phyloP scores from a whole-genome alignment of 768 basidiomycete genomes.

The Phlebiopsis flavidoalba region DNA sequence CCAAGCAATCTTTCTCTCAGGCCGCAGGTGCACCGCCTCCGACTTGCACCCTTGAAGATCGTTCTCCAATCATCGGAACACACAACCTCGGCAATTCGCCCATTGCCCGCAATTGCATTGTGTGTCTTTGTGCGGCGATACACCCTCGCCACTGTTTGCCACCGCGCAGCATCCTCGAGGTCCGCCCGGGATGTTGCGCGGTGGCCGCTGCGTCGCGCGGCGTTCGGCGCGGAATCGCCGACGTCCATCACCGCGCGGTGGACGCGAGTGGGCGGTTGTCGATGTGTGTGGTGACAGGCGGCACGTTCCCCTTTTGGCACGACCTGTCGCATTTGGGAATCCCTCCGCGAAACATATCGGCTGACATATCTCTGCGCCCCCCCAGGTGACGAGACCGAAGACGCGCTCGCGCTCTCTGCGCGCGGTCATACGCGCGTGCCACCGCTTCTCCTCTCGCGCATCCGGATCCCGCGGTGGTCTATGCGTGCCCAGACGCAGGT shows the following conservation, averaged over 20 bases:
- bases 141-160: too few relatives aligned
- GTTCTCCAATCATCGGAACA: too few relatives aligned
- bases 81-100: too few relatives aligned
- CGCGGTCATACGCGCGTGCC: constrained; percentile 63
- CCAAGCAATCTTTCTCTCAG: background rate
- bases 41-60: too few relatives aligned
- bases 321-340: background rate
- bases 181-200: too few relatives aligned
- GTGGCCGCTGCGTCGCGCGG: background rate
- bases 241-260: background rate
- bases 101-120: too few relatives aligned
- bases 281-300: background rate
- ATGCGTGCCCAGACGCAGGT: constrained; percentile 20
- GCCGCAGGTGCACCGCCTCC: too few relatives aligned
- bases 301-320: background rate
- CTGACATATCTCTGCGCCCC: background rate
- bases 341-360: background rate
- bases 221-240: background rate
- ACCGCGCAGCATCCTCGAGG: too few relatives aligned
- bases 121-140: too few relatives aligned
- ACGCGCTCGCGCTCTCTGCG: constrained; percentile 52
- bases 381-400: constrained; percentile 35
- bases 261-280: background rate
- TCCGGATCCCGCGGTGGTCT: constrained; percentile 53
- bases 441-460: constrained; percentile 52